Evolutionary conservation across 495 filamentous ascomycete species (phyloP), one percentile per base, ranked within the genome.

Genomic region (Sphaerosporella brunnea): DNA sequence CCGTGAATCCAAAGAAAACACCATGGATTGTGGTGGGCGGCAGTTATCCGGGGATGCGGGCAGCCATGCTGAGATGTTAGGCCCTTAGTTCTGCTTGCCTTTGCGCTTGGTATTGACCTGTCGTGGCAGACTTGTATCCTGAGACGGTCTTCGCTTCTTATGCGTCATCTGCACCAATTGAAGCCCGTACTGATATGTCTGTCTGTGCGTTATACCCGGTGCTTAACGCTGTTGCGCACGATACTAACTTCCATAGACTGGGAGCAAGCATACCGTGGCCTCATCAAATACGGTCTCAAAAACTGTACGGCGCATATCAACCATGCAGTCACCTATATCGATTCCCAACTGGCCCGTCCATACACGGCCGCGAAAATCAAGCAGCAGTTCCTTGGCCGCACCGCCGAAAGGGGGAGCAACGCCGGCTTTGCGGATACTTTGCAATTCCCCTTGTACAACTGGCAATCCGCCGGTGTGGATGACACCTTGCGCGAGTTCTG

Each of bases 1-100:
- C 51, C 23, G 47, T 76, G 24, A 65, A 66, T 0, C 71, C 72
- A 0, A 50, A 59, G 23, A 54, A 48, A 1, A 70, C 71, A 0
- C 74, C 74, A 4, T 78, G 74, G 73, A 57, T 78, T 24, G 72
- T 75, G 62, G 44, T 76, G 1, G 74, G 74, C 36, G 73, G 71
- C 8, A 74, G 71, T 8, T 77, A 78, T 55, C 59, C 74, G 3
- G 74, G 74, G 0, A 69, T 69, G 51, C 67, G 73, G 2, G 64
- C 70, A 0, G 72, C 73, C 0, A 66, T 75, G 42, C 66, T 69
- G 51, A 70, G 74, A 19, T 23, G 28, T 32, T 5, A 13, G 28
- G 5, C 28, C 28, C 28, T 32, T 32, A 32, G 28, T 5, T 5
- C 28, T 32, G 13, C 28, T 32, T 13, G 13, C 13, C 28, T 32